Base-by-base conservation (phyloP, 2,329 filamentous ascomycete species). In the Phialophora verrucosa region DNA sequence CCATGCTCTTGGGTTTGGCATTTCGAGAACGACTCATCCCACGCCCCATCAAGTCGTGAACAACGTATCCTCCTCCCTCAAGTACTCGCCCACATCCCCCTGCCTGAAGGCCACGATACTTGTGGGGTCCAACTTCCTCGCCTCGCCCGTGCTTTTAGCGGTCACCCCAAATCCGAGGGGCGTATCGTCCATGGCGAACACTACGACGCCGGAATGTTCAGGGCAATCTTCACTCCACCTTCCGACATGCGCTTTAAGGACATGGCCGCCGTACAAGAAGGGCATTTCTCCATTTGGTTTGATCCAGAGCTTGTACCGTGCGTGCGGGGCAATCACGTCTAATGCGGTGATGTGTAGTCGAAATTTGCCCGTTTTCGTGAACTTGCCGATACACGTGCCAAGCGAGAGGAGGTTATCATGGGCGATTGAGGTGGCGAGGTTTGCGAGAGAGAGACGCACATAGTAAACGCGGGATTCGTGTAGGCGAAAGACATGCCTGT, bases 211-310 rank as follows among this genome's bases (percentile, higher is more conserved):
- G 74, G 93, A 90, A 79, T 98, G 93, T 80, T 96, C 93, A 0
- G 94, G 93, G 74, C 91, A 93, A 82, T 98, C 94, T 75, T 97
- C 93, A 49, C 88, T 91, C 89, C 91, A 94, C 68, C 93, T 83
- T 23, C 92, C 92, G 20, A 95, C 87, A 77, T 93, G 90, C 35
- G 90, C 90, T 78, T 92, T 92, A 72, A 96, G 87, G 60, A 96
- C 85, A 78, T 98, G 93, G 64, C 92, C 91, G 61, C 95, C 95
- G 80, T 98, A 99, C 55, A 99, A 82, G 78, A 96, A 98, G 0
- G 95, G 94, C 93, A 97, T 97, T 75, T 96, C 93, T 72, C 95
- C 95, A 80, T 98, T 98, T 66, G 89, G 87, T 81, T 96, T 96
- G 72, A 99, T 90, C 93, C 93, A 98, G 73, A 98, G 89, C 87